Base-by-base conservation (phyloP, 2,329 filamentous ascomycete genomes). In the Fusarium guadeloupense region DNA sequence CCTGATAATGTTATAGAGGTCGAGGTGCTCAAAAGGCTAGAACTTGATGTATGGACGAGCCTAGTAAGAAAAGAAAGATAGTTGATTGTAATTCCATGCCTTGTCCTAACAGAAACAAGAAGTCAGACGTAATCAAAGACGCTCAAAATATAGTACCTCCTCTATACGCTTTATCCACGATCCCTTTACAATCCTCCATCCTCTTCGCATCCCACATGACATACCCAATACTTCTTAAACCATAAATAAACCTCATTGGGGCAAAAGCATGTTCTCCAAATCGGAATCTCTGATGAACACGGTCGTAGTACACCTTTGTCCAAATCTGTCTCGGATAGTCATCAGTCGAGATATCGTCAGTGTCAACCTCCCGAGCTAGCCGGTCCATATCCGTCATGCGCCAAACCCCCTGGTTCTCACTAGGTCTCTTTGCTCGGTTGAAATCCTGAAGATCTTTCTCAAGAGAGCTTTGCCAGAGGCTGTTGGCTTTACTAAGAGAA, bases 171-270 rank as follows among this genome's bases (percentile, higher is more conserved):
- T 46, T 63, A 9, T 66, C 46, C 19, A 68, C 45, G 5, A 48
- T 54, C 2, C 20, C 49, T 39, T 60, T 56, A 16, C 61, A 67
- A 9, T 59, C 49, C 33, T 62, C 37, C 59, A 66, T 62, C 23
- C 66, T 56, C 48, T 53, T 48, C 4, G 41, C 46, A 44, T 68
- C 66, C 65, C 65, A 68, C 50, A 66, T 54, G 1, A 67, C 64
- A 25, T 68, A 66, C 1, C 65, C 65, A n/a, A 66, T 44, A 16
- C 56, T 40, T 17, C 65, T 53, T 34, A 66, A 39, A 3, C 59
- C 60, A 25, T 60, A 63, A 2, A 64, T 35, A 30, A 66, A 66
- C 42, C 56, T 54, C 65, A 64, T 68, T 8, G 59, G 54, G 1
- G 65, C 50, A 38, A 47, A 58, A 1, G 57, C 31, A 16, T 68